phyloP scores from a whole-genome alignment of 2,329 filamentous ascomycete genomes.

The Ceratocystis alfenasii region DNA sequence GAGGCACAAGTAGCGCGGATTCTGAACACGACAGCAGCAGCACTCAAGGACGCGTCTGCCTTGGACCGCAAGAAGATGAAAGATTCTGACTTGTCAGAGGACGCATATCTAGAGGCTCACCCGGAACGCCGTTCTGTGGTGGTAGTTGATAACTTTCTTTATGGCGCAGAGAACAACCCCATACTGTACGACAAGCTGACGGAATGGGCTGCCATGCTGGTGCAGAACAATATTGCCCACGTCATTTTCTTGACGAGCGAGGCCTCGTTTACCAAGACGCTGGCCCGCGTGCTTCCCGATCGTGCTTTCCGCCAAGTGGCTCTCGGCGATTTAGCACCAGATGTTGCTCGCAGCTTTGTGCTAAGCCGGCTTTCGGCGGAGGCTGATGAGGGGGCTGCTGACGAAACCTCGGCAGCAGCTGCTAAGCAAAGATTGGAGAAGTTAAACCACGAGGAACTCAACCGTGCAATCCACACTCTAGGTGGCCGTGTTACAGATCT shows the following conservation, averaged over 20 bases:
- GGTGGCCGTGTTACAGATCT: conserved; percentile 92
- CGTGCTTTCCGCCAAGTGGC: conserved; percentile 79
- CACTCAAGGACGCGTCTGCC: conserved; percentile 60
- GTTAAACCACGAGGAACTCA: conserved; percentile 55
- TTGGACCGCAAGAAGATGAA: conserved; percentile 51
- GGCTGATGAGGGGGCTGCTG: conserved; percentile 30
- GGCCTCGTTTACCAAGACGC: conserved; percentile 72
- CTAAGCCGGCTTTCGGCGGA: conserved; percentile 52
- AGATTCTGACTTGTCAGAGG: conserved; percentile 60
- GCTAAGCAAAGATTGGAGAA: conserved; percentile 22
- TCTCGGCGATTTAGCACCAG: conserved; percentile 72
- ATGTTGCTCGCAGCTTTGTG: conserved; percentile 84
- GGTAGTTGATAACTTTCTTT: conserved; percentile 82
- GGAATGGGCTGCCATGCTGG: conserved; percentile 79
- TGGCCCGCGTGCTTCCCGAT: conserved; percentile 79
- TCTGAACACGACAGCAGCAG: conserved; percentile 66
- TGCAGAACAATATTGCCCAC: conserved; percentile 79
- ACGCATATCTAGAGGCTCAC: conserved; percentile 82
- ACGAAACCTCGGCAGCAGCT: conserved; percentile 29
- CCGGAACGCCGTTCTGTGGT: conserved; percentile 73
- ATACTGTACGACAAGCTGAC: conserved; percentile 69
- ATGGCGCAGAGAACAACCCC: conserved; percentile 53
- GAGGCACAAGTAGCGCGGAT: conserved; percentile 86
- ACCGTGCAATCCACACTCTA: conserved; percentile 66
- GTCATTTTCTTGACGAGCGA: conserved; percentile 91